These are phyloP conservation scores for Talaromyces sp. DNA, from an alignment of 2,329 filamentous ascomycete genomes.

Conservation along the genomic window DNA sequence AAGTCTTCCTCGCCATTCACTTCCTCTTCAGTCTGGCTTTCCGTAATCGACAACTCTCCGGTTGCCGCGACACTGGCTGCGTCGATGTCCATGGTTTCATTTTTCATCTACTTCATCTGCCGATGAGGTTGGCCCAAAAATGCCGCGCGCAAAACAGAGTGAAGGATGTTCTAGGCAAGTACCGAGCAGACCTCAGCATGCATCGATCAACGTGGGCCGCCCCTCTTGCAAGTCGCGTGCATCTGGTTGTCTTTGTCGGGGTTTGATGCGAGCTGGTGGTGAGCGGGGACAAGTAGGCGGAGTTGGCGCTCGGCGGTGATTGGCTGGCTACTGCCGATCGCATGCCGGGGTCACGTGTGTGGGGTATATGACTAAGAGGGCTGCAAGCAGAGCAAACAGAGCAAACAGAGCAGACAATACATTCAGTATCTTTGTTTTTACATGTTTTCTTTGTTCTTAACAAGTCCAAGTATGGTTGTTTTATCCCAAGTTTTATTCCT, in stretches of 20 bases:
- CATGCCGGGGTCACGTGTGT: neutral
- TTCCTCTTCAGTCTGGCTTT: neutral
- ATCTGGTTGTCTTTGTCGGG: neutral
- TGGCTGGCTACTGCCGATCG: neutral
- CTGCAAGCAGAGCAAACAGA: neutral
- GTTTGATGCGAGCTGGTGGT: neutral
- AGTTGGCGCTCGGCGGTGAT: neutral
- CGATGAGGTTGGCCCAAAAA: neutral
- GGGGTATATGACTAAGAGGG: neutral
- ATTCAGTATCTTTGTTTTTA: neutral
- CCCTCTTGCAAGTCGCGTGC: neutral
- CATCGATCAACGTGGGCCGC: neutral
- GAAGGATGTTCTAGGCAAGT: neutral
- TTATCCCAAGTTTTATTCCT: neutral
- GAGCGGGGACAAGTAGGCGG: neutral
- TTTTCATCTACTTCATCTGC: constrained; percentile 1
- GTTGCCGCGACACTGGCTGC: neutral
- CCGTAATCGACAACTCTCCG: neutral
- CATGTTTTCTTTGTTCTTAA: neutral
- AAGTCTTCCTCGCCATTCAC: neutral
- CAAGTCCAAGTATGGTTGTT: neutral
- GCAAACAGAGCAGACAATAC: neutral
- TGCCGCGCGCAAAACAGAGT: neutral
- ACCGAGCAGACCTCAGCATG: neutral
- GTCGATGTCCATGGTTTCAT: neutral